These are phyloP conservation scores for Helicocarpus griseus DNA, from an alignment of 2,329 filamentous ascomycete genomes.

Conservation along the genomic window DNA sequence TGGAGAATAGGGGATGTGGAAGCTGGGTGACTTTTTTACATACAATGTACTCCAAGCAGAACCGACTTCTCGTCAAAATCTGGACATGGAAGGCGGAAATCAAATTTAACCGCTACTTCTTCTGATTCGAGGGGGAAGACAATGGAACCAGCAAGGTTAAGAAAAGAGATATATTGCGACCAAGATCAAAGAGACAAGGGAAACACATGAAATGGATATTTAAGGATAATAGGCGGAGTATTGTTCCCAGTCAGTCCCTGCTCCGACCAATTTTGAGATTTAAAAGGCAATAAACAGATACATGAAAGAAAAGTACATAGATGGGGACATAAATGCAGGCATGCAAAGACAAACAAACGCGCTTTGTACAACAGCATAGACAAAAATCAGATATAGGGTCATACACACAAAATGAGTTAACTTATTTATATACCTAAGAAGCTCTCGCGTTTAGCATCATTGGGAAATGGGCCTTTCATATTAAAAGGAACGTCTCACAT, in stretches of 20 bases:
- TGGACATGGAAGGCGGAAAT: background rate
- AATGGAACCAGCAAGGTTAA: background rate
- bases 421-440: too few relatives aligned
- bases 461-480: background rate
- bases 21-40: background rate
- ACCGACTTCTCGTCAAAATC: background rate
- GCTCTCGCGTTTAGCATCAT: background rate
- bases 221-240: background rate
- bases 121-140: background rate
- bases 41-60: background rate
- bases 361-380: background rate
- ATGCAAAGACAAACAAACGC: background rate
- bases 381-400: background rate
- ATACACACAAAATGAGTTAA: background rate
- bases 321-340: background rate
- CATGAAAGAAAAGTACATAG: constrained; percentile 4
- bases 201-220: background rate
- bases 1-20: background rate
- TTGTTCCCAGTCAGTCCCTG: background rate
- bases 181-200: background rate
- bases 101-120: background rate
- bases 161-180: background rate
- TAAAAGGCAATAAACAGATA: constrained; percentile 2
- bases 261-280: background rate
- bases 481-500: background rate